Base-by-base conservation (phyloP, 2,329 filamentous ascomycete species). In the Diaporthe aspalathi region DNA sequence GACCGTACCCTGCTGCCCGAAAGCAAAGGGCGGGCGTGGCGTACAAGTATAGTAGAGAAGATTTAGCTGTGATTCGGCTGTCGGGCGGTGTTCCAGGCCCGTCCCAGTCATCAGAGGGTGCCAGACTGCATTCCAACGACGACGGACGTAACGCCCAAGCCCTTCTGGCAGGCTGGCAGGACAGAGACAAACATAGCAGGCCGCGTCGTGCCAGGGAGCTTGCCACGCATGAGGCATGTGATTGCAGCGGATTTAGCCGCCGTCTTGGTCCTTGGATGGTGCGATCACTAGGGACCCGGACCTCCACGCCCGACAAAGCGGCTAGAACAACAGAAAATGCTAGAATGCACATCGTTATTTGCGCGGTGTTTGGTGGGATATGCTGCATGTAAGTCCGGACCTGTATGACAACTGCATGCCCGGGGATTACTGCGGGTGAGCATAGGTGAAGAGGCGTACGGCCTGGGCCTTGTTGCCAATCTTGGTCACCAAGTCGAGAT, bases 121-220 rank as follows among this genome's bases (percentile, higher is more conserved):
- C 53, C 53, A 12, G 53, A 22, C 53, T 56, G 32, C 53, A 56
- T 56, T 56, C 32, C 53, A 38, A n/a, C n/a, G 29, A 12, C 32
- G 53, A 22, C 12, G 32, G 38, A 38, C 27, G 32, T 14, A 24
- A 8, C 9, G 29, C 17, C 14, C 27, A 29, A 14, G 20, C 5
- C 9, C 32, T 9, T 35, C 9, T 35, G 32, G n/a, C n/a, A n/a
- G n/a, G n/a, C n/a, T n/a, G n/a, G n/a, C n/a, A n/a, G n/a, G n/a
- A n/a, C n/a, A n/a, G n/a, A n/a, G n/a, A n/a, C n/a, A n/a, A 56
- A 38, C 0, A 38, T 16, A 6, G n/a, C 12, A 8, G 32, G 32
- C 17, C 9, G 14, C 16, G 16, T 35, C 35, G 29, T 20, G n/a
- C 32, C 50, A 32, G 49, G 14, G 24, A 27, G 16, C 49, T 27